These are phyloP conservation scores for Apiotrichum mycotoxinovorans DNA, from an alignment of 1,284 basidiomycete genomes.

Conservation along the genomic window DNA sequence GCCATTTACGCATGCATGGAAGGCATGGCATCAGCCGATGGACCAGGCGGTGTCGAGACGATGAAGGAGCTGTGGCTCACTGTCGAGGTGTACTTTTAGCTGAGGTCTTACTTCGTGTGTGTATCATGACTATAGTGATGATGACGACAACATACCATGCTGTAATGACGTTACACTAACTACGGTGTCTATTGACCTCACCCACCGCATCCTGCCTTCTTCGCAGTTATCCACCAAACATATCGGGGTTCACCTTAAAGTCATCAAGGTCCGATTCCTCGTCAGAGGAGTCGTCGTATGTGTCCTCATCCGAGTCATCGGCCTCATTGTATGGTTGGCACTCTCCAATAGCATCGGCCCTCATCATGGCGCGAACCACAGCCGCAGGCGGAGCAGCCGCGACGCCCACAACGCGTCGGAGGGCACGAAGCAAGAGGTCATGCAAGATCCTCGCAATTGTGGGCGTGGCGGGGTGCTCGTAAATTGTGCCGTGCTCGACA, in stretches of 20 bases:
- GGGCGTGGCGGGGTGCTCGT: background rate
- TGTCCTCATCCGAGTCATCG: background rate
- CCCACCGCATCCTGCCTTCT: background rate
- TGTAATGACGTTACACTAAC: background rate
- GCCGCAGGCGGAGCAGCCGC: background rate
- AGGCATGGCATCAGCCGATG: background rate
- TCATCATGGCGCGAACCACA: background rate
- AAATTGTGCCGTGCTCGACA: background rate
- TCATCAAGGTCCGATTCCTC: background rate
- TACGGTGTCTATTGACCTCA: background rate
- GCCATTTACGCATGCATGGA: constrained; percentile 1
- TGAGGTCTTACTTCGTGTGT: background rate
- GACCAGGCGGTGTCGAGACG: background rate
- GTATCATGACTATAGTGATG: background rate
- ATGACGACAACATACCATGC: background rate
- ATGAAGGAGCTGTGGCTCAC: constrained; percentile 4
- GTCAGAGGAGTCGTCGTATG: background rate
- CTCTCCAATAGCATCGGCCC: background rate
- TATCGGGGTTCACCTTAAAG: background rate
- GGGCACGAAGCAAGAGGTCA: constrained; percentile 1
- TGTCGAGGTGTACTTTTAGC: background rate
- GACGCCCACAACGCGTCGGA: background rate
- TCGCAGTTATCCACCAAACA: background rate
- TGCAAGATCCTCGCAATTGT: background rate
- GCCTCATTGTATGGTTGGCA: background rate